phyloP scores from a whole-genome alignment of 306 rosid genomes.

The Citrullus mucosospermus region DNA sequence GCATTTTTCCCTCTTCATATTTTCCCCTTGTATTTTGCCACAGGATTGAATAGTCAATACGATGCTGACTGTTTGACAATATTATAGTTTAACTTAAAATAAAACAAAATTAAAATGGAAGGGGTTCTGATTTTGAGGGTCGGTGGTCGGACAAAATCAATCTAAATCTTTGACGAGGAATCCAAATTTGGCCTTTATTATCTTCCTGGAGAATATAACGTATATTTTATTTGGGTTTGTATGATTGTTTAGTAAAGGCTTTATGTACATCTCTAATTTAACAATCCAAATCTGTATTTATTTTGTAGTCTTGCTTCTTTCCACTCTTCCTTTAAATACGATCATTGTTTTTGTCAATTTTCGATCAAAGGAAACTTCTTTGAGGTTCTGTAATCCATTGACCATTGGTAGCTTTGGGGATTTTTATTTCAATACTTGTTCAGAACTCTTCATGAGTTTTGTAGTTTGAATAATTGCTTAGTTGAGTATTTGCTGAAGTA shows the following conservation, averaged over 20 bases:
- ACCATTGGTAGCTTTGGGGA: not conserved
- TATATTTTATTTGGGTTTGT: not conserved
- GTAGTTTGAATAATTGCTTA: not conserved
- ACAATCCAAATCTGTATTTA: not conserved
- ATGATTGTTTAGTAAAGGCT: not conserved
- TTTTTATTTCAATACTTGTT: not conserved
- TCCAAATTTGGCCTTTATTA: not conserved
- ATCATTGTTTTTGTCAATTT: not conserved
- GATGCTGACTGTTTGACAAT: conserved; percentile 9
- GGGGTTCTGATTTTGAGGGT: not conserved
- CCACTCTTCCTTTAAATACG: not conserved
- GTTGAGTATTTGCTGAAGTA: too few relatives aligned
- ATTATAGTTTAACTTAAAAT: not conserved
- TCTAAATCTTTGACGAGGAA: conserved; percentile 1
- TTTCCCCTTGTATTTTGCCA: not conserved
- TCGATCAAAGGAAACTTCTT: not conserved
- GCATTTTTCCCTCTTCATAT: not conserved
- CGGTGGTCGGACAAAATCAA: conserved; percentile 1
- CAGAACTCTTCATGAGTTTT: not conserved
- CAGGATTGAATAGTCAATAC: not conserved
- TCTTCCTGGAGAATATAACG: not conserved
- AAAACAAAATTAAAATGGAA: not conserved
- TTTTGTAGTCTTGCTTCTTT: not conserved
- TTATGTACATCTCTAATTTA: not conserved
- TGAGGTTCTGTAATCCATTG: not conserved